Conservation (phyloP, 805 yeast genomes). For the Hanseniaspora nectarophila region DNA sequence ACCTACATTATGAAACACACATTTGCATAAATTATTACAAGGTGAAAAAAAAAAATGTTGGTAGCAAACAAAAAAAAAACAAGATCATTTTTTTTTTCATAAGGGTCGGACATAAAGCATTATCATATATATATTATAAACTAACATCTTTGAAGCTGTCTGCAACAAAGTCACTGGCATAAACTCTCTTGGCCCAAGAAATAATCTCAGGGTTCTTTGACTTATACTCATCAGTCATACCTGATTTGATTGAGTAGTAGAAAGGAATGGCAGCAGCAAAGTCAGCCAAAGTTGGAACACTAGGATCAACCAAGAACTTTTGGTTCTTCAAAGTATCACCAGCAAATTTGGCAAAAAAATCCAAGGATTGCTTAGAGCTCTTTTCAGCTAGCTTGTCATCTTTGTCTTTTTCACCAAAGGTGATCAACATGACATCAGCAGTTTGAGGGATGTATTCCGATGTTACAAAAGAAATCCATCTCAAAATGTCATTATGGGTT, state of each 20-base stretch:
- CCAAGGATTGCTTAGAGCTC: not conserved
- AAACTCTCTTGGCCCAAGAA: not conserved
- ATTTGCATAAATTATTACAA: too few relatives aligned
- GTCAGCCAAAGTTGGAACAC: not conserved
- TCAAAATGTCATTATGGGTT: not conserved
- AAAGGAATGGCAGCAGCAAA: not conserved
- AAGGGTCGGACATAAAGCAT: not conserved
- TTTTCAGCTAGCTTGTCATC: not conserved
- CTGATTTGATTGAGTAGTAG: not conserved
- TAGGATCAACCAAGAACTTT: not conserved
- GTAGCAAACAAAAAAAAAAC: too few relatives aligned
- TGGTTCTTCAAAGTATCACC: not conserved
- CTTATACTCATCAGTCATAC: constrained; percentile 1
- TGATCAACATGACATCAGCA: not conserved
- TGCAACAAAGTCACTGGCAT: not conserved
- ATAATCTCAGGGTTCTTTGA: not conserved
- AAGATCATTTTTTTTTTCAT: too few relatives aligned
- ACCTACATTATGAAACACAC: too few relatives aligned
- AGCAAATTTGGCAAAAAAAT: not conserved
- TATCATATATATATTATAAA: too few relatives aligned
- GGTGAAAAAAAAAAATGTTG: too few relatives aligned
- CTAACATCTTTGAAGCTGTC: not conserved
- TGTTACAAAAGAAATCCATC: constrained; percentile 1
- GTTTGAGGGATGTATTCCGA: not conserved
- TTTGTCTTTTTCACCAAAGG: not conserved